Evolutionary conservation across 1,284 basidiomycete genomes (phyloP), one percentile per base, ranked within the genome.

Genomic region (Irpex lacteus): DNA sequence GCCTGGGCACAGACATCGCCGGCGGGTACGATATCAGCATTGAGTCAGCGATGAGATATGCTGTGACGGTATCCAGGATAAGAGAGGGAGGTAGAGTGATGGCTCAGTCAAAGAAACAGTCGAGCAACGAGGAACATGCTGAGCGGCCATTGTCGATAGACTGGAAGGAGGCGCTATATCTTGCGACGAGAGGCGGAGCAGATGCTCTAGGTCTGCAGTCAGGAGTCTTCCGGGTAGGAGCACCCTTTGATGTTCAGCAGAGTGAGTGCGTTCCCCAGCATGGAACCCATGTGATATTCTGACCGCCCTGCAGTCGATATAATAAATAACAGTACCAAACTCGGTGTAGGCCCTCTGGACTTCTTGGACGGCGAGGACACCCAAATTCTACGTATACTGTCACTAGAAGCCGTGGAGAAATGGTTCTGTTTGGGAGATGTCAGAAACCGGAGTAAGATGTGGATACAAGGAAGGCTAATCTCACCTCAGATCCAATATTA

Each of bases 381-480:
- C 57, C 61, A 66, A 49, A 7, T 60, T 26, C 21, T 36, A 36
- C 21, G 34, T 9, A 26, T 5, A 26, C 72, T 85, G 50, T 80
- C 81, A 37, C 71, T 80, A 60, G 88, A 90, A 60, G 79, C 85
- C 73, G 70, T 95, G 32, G 94, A 95, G 74, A 92, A 91, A 71
- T 95, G 94, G 94, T 95, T 92, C 92, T 92, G 90, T 69, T 73
- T 90, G 53, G 93, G 94, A 1, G 89, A 91, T 69, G 73, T 71
- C 11, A 79, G 82, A 58, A 95, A 95, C 74, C 81, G 92, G 9
- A 70, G 67, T 3, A 80, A 75, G 1, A 80, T 93, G 74, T 95
- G 91, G 91, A 82, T 94, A 2, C 90, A 94, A 75, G 93, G 93
- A 11, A 68, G 44, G 36, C 15, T 64, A 32, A 54, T 70, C 8